Conservation (phyloP, 2,329 filamentous ascomycete genomes). For the Colletotrichum paranaense region DNA sequence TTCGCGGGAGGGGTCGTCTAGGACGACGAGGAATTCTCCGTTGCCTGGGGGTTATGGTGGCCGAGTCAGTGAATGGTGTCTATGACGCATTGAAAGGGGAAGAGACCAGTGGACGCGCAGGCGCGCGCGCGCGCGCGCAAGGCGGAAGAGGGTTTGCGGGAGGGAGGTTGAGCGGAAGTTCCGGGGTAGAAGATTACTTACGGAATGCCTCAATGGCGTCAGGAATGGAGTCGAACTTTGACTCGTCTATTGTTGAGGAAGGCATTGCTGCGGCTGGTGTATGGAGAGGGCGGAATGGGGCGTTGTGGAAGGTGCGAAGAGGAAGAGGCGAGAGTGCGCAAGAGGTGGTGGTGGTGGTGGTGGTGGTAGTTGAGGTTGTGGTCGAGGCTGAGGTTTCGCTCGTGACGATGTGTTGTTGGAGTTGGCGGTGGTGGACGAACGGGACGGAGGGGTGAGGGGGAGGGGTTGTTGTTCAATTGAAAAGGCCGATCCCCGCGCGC, state of each 20-base stretch:
- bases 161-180: conserved; percentile 7
- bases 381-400: not conserved
- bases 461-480: conserved; percentile 11
- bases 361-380: not conserved
- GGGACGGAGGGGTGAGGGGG: conserved; percentile 8
- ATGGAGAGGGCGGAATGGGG: not conserved
- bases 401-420: conserved; percentile 1
- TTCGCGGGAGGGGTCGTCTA: conserved; percentile 91
- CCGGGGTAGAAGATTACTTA: conserved; percentile 49
- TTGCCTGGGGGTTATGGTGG: conserved; percentile 59
- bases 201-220: conserved; percentile 73
- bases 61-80: not conserved
- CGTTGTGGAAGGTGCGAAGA: not conserved
- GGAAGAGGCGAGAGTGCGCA: not conserved
- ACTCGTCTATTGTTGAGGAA: conserved; percentile 59
- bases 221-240: conserved; percentile 73
- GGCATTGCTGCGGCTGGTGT: conserved; percentile 54
- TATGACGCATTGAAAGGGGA: not conserved
- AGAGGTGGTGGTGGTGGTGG: not conserved
- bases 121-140: no score
- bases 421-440: not conserved
- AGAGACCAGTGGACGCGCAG: not conserved
- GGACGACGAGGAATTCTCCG: conserved; percentile 94
- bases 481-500: conserved; percentile 8
- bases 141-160: conserved; percentile 12